Base-by-base conservation (phyloP, 352 stramenopile species). In the Phytopythium vexans region DNA sequence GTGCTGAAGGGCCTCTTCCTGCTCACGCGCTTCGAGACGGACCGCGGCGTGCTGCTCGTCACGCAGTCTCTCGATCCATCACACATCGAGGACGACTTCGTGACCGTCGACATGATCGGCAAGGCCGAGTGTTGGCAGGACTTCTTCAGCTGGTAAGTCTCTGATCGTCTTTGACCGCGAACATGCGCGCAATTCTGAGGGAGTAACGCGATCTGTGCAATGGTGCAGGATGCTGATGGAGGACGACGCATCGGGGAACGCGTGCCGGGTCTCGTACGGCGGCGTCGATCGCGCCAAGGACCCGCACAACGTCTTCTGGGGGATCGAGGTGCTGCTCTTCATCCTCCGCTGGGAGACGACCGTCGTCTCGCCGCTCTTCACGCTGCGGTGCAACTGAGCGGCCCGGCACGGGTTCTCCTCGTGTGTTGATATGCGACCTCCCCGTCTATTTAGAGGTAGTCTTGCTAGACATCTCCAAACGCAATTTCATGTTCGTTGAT, bases 271-370 rank as follows among this genome's bases (percentile, higher is more conserved):
- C 55, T 75, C 67, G 1, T 79, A 73, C 41, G 69, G 66, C 15
- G 72, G 72, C 1, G 38, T 56, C 6, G 56, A 73, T 42, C 51
- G 62, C 42, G 62, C 65, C 6, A 58, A 67, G 38, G 67, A 79
- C 21, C 66, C 70, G 31, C 68, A 60, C 58, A 64, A 68, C 35
- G 37, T 70, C 16, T 82, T 79, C 60, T 82, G 72, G 72, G 59
- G 74, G 34, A 77, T 68, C n/a, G 66, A 82, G 54, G 69, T 82
- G 41, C 54, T 82, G 58, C 52, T 79, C 27, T 41, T 82, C 35
- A 62, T 65, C 6, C 54, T 82, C 41, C 72, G 70, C 12, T 79
- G 69, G 62, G 66, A 82, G 46, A 74, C 60, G 49, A 54, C 49
- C 16, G 58, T 72, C 41, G 64, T 79, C n/a, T 66, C 66, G 4